Base-by-base conservation (phyloP, 2,329 filamentous ascomycete genomes). In the Penicillium sp. region DNA sequence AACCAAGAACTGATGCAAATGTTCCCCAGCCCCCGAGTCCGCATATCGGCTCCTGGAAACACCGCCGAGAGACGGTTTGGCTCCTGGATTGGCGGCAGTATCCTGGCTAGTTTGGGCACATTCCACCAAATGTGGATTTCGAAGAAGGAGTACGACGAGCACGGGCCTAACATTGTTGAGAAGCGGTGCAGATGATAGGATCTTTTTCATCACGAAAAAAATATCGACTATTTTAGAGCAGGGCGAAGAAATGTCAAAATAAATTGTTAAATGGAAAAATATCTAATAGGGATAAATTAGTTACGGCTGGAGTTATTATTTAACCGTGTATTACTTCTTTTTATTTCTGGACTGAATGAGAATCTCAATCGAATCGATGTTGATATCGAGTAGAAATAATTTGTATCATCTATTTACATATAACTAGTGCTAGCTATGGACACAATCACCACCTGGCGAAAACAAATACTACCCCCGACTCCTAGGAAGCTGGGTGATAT, bases 101-200 rank as follows among this genome's bases (percentile, higher is more conserved):
- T 99, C 65, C 79, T 99, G 64, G 92, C 90, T 6, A 97, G 92
- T 74, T 74, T 99, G 76, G 95, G 95, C 9, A 96, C 92, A 14
- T 99, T 99, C 77, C 94, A 99, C 77, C 94, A 99, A 79, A 93
- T 99, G 89, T 99, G 94, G 94, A 95, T 99, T 65, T 93, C 88
- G 23, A 90, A 86, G 74, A 96, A 96, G 80, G 94, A 99, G 78
- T 97, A 97, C 67, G 91, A 97, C 62, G 95, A 99, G 79, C 92
- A 96, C 72, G 94, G 94, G 1, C 79, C 86, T 5, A 85, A 85
- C 62, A 92, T 97, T 65, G 90, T 97, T 46, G 93, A 97, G 81
- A 97, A 96, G 83, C 82, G 93, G 66, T 97, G 93, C 82, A 96
- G 96, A 79, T 97, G 69, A 76, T 33, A 9, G 14, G 18, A 26